These are phyloP conservation scores for Medicago ruthenica DNA, from an alignment of 306 rosid species.

Conservation along the genomic window DNA sequence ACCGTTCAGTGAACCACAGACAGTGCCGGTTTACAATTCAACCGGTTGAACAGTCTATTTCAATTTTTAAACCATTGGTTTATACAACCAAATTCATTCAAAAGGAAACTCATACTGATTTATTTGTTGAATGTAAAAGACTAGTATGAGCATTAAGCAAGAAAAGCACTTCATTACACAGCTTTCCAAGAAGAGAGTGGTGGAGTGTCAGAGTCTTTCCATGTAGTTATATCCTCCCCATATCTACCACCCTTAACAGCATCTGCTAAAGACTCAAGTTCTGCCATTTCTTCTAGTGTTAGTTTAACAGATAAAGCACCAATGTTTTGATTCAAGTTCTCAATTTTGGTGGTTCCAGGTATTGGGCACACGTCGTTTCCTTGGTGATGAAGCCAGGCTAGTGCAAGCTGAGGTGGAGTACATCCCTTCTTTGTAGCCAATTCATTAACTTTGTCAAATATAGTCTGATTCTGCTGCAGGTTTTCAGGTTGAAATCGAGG, in stretches of 20 bases:
- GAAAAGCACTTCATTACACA: not conserved
- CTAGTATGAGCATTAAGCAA: not conserved
- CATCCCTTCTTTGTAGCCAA: constrained; percentile 43
- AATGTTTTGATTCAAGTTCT: constrained; percentile 65
- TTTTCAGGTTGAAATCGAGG: constrained; percentile 69
- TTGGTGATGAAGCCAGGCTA: constrained; percentile 36
- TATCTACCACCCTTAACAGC: constrained; percentile 55
- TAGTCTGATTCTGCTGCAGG: constrained; percentile 57
- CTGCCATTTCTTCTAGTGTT: constrained; percentile 62
- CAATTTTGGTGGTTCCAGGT: constrained; percentile 83
- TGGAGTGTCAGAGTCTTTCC: constrained; percentile 62
- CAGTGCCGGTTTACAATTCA: too few relatives aligned
- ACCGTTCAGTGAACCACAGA: too few relatives aligned
- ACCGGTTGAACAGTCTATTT: too few relatives aligned
- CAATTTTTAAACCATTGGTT: too few relatives aligned
- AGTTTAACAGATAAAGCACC: constrained; percentile 69
- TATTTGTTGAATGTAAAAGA: not conserved
- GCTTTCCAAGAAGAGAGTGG: constrained; percentile 64
- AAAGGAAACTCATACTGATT: not conserved
- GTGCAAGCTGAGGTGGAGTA: constrained; percentile 64
- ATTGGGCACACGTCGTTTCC: constrained; percentile 72
- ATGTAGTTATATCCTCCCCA: constrained; percentile 7
- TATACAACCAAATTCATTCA: not conserved
- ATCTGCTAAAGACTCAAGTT: constrained; percentile 61
- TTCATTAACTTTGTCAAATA: constrained; percentile 52